These are phyloP conservation scores for Hymenoscyphus repandus DNA, from an alignment of 2,329 filamentous ascomycete species.

Conservation along the genomic window DNA sequence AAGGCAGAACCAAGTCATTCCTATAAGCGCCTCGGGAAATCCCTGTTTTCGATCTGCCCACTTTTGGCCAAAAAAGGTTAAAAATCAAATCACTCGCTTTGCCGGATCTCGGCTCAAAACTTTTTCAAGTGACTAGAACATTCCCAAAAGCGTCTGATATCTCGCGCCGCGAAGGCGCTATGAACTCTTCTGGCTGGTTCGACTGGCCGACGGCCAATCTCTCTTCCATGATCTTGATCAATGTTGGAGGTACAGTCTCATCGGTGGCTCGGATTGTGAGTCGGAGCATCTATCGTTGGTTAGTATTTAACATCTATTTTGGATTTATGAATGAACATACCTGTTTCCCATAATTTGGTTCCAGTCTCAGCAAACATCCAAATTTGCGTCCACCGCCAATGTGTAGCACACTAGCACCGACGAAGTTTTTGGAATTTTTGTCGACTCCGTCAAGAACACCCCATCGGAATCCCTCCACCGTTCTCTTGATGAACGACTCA, in stretches of 20 bases:
- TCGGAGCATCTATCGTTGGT: conserved; percentile 73
- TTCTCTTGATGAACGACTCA: conserved; percentile 63
- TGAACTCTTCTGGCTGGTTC: conserved; percentile 18
- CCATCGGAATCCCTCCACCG: conserved; percentile 85
- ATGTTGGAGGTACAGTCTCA: conserved; percentile 72
- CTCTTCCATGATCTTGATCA: conserved; percentile 85
- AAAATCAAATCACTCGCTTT: not conserved
- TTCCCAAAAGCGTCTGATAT: conserved; percentile 31
- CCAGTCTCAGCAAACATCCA: conserved; percentile 85
- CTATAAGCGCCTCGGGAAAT: too few relatives aligned
- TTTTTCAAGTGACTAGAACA: conserved; percentile 25
- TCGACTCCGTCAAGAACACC: conserved; percentile 80
- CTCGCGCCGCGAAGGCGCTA: conserved; percentile 26
- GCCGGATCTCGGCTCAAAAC: not conserved
- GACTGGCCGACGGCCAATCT: conserved; percentile 54
- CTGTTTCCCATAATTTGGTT: conserved; percentile 89
- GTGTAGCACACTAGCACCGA: conserved; percentile 83
- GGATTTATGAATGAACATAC: conserved; percentile 49
- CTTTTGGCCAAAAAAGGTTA: not conserved
- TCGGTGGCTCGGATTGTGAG: conserved; percentile 92
- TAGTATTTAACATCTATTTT: conserved; percentile 10
- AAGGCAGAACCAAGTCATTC: too few relatives aligned
- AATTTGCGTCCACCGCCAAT: conserved; percentile 83
- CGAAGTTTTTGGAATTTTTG: conserved; percentile 88
- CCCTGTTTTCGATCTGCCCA: not conserved